Base-by-base conservation (phyloP, 2,329 filamentous ascomycete genomes). In the Nigrospora sphaerica region DNA sequence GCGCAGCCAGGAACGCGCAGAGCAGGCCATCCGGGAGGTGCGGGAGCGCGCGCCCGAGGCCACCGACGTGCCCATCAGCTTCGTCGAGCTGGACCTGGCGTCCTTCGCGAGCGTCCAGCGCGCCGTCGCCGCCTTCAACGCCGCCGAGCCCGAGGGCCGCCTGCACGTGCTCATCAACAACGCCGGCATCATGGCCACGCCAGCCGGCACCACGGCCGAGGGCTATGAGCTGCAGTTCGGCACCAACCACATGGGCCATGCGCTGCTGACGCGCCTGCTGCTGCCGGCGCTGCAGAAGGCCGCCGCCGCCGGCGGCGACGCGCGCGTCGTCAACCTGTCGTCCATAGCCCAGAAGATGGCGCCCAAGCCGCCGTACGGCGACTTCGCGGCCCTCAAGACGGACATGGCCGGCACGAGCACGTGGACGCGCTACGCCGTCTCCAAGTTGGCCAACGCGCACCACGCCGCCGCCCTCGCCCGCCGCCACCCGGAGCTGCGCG, bases 381-480 rank as follows among this genome's bases (percentile, higher is more conserved):
- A 49, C 35, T 47, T 51, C 28, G 49, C 48, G 31, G 42, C 44
- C 39, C 46, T 57, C 32, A 57, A 52, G 45, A 51, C 50, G 17
- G 52, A 51, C 34, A 49, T 50, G 48, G 46, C 65, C 28, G 49
- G 51, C 0, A 46, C 48, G 2, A 63, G 60, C 28, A 66, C 67
- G 9, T 66, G 62, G 57, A 54, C 57, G 3, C 65, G 68, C 10
- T 74, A 74, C 48, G 65, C 63, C n/a, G 62, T 65, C 2, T 71
- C 68, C 43, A 74, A 72, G 52, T 61, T 63, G 1, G 69, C 68
- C 14, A 72, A 72, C 45, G 63, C 70, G 44, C 54, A 68, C 33
- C 70, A 71, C 48, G 65, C 67, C 9, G 49, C 62, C 1, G 67
- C 70, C 46, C 57, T 72, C 6, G 67, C 68, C 7, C 61, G 66